Percentiles rank a stretch among this genome's conserved stretches.
phyloP scores from a whole-genome alignment of 352 stramenopile genomes.

The Elongisporangium senticosum region DNA sequence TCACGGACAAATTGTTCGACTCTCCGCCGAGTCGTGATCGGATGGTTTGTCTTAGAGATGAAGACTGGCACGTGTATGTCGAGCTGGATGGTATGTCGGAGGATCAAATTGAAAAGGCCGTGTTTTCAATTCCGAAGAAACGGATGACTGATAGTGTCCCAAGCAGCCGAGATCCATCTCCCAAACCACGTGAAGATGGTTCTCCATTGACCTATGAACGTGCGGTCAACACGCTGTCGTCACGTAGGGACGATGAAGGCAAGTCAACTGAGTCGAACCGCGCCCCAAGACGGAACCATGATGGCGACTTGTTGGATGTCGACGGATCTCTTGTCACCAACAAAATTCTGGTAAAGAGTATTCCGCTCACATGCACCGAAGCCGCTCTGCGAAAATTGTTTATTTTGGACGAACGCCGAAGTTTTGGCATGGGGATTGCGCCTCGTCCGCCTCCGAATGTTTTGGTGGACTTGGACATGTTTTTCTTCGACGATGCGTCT shows the following conservation, averaged over 20 bases:
- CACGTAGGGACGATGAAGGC: slow-evolving; percentile 12
- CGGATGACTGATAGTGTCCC: slow-evolving; percentile 20
- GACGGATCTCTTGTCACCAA: slow-evolving; percentile 47
- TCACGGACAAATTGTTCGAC: slow-evolving; percentile 7
- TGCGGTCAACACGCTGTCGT: slow-evolving; percentile 9
- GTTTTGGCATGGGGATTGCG: slow-evolving; percentile 1
- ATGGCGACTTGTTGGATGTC: slow-evolving; percentile 38
- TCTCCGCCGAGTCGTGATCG: slow-evolving; percentile 10
- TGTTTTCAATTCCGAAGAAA: slow-evolving; percentile 82
- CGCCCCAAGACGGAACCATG: slow-evolving; percentile 7
- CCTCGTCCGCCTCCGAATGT: slow-evolving; percentile 8
- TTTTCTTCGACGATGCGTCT: slow-evolving; percentile 64
- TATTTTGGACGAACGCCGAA: slow-evolving; percentile 13
- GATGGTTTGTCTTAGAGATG: slow-evolving; percentile 21
- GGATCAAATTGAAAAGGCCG: slow-evolving; percentile 42
- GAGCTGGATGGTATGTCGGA: slow-evolving; percentile 39
- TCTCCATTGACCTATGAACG: slow-evolving; percentile 8
- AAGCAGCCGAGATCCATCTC: slow-evolving; percentile 29
- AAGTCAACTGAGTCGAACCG: slow-evolving; percentile 8
- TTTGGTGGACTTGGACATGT: slow-evolving; percentile 51
- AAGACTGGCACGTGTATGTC: slow-evolving; percentile 71
- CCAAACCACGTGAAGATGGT: slow-evolving; percentile 17
- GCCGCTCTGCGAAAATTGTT: slow-evolving; percentile 41
- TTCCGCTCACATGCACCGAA: slow-evolving; percentile 47
- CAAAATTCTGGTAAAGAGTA: slow-evolving; percentile 64